These are phyloP conservation scores for Epichloe typhina DNA, from an alignment of 2,329 filamentous ascomycete genomes.

Conservation along the genomic window DNA sequence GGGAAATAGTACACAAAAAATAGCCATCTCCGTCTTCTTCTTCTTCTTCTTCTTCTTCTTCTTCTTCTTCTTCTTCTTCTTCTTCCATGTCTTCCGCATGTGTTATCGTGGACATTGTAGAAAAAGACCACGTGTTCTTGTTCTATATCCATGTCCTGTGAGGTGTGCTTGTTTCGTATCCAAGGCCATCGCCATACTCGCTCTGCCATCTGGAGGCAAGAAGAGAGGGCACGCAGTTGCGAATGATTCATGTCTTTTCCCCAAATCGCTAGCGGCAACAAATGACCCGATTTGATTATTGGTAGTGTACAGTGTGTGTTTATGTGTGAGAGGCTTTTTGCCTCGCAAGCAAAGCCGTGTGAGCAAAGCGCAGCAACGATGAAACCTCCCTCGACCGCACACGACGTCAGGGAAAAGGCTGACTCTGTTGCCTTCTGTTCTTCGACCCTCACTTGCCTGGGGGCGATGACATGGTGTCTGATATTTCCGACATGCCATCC, in stretches of 20 bases:
- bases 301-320: background rate
- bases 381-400: no score
- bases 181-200: background rate
- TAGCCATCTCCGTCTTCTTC: slow-evolving; percentile 1
- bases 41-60: no score
- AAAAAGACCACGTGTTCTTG: background rate
- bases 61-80: no score
- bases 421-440: background rate
- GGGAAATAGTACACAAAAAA: slow-evolving; percentile 8
- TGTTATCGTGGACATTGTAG: background rate
- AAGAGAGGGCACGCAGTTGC: background rate
- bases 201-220: background rate
- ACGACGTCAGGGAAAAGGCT: background rate
- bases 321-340: background rate
- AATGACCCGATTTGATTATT: background rate
- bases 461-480: slow-evolving; percentile 42
- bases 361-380: background rate
- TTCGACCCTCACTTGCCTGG: slow-evolving; percentile 16
- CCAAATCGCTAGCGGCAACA: background rate
- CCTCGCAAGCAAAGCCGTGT: background rate
- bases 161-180: slow-evolving; percentile 2
- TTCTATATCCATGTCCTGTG: slow-evolving; percentile 1
- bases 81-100: background rate
- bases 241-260: background rate
- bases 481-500: slow-evolving; percentile 43